phyloP scores from a whole-genome alignment of 148 eudicot genomes.

The Arbutus unedo region DNA sequence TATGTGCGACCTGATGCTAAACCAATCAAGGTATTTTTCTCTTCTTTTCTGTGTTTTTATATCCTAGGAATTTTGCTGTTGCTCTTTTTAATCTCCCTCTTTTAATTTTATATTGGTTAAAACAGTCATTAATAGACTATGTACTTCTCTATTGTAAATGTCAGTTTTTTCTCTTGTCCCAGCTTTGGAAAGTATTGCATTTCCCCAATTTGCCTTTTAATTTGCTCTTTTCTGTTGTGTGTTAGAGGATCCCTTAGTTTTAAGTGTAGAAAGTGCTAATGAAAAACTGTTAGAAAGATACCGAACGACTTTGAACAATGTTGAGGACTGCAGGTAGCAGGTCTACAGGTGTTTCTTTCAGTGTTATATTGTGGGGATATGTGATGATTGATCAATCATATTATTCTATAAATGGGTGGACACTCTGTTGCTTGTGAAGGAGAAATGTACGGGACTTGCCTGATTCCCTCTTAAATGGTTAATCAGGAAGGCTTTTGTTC shows the following conservation, averaged over 20 bases:
- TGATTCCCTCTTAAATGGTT: background rate
- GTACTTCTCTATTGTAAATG: background rate
- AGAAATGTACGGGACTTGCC: background rate
- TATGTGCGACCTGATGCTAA: constrained; percentile 64
- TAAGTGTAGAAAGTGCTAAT: background rate
- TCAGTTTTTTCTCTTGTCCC: background rate
- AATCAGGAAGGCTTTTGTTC: background rate
- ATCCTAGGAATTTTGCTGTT: background rate
- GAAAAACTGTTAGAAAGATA: background rate
- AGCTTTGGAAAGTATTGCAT: background rate
- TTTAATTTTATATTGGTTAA: background rate
- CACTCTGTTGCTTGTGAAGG: background rate
- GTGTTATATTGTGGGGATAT: background rate
- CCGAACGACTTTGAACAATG: background rate
- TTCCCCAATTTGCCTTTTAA: background rate
- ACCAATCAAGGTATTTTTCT: constrained; percentile 50
- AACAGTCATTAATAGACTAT: background rate
- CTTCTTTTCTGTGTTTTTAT: background rate
- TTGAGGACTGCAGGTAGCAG: background rate
- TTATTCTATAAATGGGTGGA: background rate
- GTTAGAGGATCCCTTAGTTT: background rate
- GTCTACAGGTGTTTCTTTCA: background rate
- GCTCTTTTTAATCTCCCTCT: background rate
- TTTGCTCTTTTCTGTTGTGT: background rate
- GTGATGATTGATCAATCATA: background rate